Base-by-base conservation (phyloP, 768 basidiomycete genomes). In the Boletus pseudo-olivaceus region DNA sequence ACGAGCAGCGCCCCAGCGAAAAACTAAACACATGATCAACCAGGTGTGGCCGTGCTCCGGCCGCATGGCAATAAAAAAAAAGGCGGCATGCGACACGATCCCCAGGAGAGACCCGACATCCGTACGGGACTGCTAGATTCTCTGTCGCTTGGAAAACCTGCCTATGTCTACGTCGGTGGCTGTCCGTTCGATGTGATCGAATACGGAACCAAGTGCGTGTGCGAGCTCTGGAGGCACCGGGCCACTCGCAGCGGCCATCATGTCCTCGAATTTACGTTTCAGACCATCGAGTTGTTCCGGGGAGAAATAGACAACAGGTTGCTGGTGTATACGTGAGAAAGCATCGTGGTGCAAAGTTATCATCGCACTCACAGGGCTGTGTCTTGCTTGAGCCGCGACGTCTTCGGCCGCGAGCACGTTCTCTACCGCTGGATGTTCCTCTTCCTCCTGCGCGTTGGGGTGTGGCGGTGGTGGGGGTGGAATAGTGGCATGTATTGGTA, bases 171-270 rank as follows among this genome's bases (percentile, higher is more conserved):
- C 39, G 6, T 70, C 69, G 9, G 57, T 58, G 27, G 54, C 59
- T 20, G 70, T 68, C 47, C 64, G 66, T 41, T 70, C 69, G 51
- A 70, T 70, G 32, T 70, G 69, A 45, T 72, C 66, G 27, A 70
- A 72, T 14, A 70, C 70, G 12, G 70, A 61, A 10, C 68, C 70
- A 10, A 70, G 59, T 4, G 62, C 64, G n/a, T 64, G 68, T 10
- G 69, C 69, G 19, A 72, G 61, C 0, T 70, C 64, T 7, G 68
- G 69, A 15, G 67, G 39, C 4, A 72, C 66, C 1, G 69, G 68
- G 1, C 69, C 70, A 38, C 60, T 64, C 19, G 69, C 69, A 9
- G 62, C 67, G 7, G 20, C 38, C 64, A 70, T 70, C 66, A 70
- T 67, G 23, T 64, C 56, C 0, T 72, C 70, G 17, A 70, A 70